Percentiles rank a stretch among this genome's conserved stretches.
Evolutionary conservation across 2,329 filamentous ascomycete species (phyloP).

Genomic region (Allantophomopsis cytisporea): DNA sequence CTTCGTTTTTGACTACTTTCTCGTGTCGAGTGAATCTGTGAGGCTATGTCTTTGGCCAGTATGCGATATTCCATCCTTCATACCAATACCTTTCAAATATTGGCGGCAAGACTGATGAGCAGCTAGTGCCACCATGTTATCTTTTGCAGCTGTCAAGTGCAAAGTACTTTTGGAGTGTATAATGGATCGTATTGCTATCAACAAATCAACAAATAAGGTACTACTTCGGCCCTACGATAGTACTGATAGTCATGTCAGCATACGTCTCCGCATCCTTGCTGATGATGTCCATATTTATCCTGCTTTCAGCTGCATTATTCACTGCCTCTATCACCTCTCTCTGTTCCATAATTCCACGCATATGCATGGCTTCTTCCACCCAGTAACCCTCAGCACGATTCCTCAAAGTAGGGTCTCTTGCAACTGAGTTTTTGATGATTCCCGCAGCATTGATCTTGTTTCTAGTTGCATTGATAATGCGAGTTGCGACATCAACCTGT

Average conservation of each 20-base stretch:
- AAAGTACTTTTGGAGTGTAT: too few relatives aligned
- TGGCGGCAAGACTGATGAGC: too few relatives aligned
- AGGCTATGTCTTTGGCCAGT: too few relatives aligned
- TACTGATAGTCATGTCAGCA: constrained; percentile 15
- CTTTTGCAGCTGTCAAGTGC: too few relatives aligned
- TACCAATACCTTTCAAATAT: too few relatives aligned
- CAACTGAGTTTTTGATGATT: constrained; percentile 67
- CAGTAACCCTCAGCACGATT: constrained; percentile 60
- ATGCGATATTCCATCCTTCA: too few relatives aligned
- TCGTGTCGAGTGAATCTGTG: too few relatives aligned
- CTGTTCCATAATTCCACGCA: constrained; percentile 67
- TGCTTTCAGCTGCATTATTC: constrained; percentile 49
- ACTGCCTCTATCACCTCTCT: constrained; percentile 60
- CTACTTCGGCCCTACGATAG: too few relatives aligned
- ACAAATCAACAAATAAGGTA: too few relatives aligned
- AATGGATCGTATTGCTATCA: too few relatives aligned
- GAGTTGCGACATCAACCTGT: constrained; percentile 46
- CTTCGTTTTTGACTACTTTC: too few relatives aligned
- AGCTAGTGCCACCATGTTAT: too few relatives aligned
- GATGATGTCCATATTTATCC: constrained; percentile 49
- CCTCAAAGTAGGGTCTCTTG: constrained; percentile 60
- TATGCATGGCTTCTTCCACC: constrained; percentile 60
- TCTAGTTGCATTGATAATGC: constrained; percentile 42
- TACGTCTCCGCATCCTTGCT: constrained; percentile 51
- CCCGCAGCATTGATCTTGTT: constrained; percentile 59